phyloP scores from a whole-genome alignment of 169 alveolate genomes.

The Babesia bigemina region DNA sequence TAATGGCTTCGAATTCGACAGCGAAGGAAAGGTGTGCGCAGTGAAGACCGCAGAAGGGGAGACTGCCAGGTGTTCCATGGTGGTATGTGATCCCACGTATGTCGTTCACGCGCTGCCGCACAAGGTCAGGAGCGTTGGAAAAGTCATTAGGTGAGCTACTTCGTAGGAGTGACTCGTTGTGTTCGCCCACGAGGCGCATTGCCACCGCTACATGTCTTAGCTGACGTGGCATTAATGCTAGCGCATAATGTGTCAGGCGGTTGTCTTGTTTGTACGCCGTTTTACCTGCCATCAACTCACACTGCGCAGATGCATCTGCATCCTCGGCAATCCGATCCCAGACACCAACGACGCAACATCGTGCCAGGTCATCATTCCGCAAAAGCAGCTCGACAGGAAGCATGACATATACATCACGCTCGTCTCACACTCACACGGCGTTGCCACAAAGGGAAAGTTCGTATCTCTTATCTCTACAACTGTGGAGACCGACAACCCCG shows the following conservation, averaged over 20 bases:
- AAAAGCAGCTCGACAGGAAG: slow-evolving; percentile 90
- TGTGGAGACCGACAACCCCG: slow-evolving; percentile 94
- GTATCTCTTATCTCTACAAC: slow-evolving; percentile 95
- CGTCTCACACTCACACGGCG: slow-evolving; percentile 92
- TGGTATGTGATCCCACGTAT: slow-evolving; percentile 95
- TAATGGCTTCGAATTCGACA: slow-evolving; percentile 89
- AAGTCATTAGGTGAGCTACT: slow-evolving; percentile 61
- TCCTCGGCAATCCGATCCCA: slow-evolving; percentile 94
- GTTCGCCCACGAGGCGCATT: background rate
- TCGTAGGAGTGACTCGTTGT: background rate
- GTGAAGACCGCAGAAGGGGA: slow-evolving; percentile 89
- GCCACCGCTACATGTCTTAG: too few species aligned
- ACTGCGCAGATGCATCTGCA: slow-evolving; percentile 90
- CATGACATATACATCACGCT: slow-evolving; percentile 93
- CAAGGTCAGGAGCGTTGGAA: slow-evolving; percentile 75
- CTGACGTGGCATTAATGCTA: too few species aligned
- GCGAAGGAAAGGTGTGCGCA: slow-evolving; percentile 90
- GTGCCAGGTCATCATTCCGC: slow-evolving; percentile 94
- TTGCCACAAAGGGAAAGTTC: slow-evolving; percentile 91
- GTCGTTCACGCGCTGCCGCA: slow-evolving; percentile 71
- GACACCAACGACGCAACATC: slow-evolving; percentile 92
- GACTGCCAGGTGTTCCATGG: slow-evolving; percentile 90
- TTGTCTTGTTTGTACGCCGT: too few species aligned
- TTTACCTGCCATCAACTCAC: background rate
- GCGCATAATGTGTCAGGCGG: too few species aligned